Conservation (phyloP, 2,329 filamentous ascomycete genomes). For the Grosmannia serpens region DNA sequence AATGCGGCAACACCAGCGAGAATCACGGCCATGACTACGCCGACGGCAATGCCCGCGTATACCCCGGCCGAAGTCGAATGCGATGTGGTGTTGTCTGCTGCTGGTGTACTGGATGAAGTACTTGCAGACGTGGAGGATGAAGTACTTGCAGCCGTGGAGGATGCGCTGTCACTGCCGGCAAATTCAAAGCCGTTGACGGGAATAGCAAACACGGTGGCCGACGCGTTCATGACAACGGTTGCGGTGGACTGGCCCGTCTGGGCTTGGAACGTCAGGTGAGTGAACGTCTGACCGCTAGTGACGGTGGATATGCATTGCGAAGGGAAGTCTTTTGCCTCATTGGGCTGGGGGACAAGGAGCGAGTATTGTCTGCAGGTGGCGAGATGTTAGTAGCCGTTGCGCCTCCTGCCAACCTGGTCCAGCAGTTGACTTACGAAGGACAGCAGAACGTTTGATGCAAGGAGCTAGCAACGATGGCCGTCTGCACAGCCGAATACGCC, state of each 20-base stretch:
- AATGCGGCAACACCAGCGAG: neutral
- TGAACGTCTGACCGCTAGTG: constrained; percentile 2
- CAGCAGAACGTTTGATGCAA: constrained; percentile 6
- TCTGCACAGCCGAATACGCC: constrained; percentile 3
- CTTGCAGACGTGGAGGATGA: neutral
- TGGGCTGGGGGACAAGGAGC: constrained; percentile 4
- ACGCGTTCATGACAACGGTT: neutral
- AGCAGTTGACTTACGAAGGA: neutral
- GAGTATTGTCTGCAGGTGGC: constrained; percentile 1
- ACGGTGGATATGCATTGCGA: constrained; percentile 5
- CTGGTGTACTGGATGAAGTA: neutral
- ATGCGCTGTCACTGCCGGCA: neutral
- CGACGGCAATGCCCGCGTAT: neutral
- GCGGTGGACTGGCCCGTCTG: neutral
- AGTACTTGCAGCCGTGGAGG: neutral
- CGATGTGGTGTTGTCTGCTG: neutral
- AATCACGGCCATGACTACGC: neutral
- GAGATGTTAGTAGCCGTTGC: neutral
- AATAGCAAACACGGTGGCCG: constrained; percentile 5
- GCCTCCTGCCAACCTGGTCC: too few relatives aligned
- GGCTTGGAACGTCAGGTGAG: neutral
- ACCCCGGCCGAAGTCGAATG: neutral
- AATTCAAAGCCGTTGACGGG: constrained; percentile 6
- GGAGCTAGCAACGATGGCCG: constrained; percentile 3
- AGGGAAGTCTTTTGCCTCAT: neutral